Evolutionary conservation across 225 moss, liverwort and hornwort genomes (phyloP).

Genomic region (Marchantia paleacea): DNA sequence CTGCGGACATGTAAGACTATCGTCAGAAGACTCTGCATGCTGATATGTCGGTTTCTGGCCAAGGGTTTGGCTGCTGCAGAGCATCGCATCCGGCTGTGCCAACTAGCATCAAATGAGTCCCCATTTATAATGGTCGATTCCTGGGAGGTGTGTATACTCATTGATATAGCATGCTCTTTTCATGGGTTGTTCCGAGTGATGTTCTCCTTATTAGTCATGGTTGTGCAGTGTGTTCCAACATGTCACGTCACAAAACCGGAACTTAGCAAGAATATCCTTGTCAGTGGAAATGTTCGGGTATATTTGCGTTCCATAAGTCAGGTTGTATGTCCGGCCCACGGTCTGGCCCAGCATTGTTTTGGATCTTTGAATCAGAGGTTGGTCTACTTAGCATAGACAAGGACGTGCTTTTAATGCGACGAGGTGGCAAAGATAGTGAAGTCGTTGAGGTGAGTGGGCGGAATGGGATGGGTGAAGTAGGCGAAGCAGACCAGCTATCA

Average conservation of each 20-base stretch:
- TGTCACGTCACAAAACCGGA: not conserved
- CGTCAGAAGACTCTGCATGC: not conserved
- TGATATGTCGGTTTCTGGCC: constrained; percentile 32
- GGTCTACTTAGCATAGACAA: constrained; percentile 5
- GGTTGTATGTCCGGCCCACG: not conserved
- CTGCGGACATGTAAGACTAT: not conserved
- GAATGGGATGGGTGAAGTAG: constrained; percentile 78
- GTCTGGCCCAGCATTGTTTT: not conserved
- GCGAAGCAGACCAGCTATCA: constrained; percentile 91
- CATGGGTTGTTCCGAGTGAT: not conserved
- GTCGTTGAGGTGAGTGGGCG: constrained; percentile 30
- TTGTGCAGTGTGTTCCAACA: not conserved
- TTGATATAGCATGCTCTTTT: not conserved
- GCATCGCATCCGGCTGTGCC: constrained; percentile 85
- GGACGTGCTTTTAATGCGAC: not conserved
- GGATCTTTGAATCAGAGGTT: not conserved
- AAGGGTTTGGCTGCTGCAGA: constrained; percentile 96
- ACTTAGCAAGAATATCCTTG: not conserved
- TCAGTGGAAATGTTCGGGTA: not conserved
- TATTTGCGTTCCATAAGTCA: too few relatives aligned
- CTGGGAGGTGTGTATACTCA: constrained; percentile 75
- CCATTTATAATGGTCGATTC: constrained; percentile 91
- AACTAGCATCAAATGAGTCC: constrained; percentile 83
- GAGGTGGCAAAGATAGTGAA: not conserved
- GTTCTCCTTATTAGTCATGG: not conserved